Evolutionary conservation across 176 grass and related monocot species (phyloP).

Genomic region (Bonia amplexicaulis): DNA sequence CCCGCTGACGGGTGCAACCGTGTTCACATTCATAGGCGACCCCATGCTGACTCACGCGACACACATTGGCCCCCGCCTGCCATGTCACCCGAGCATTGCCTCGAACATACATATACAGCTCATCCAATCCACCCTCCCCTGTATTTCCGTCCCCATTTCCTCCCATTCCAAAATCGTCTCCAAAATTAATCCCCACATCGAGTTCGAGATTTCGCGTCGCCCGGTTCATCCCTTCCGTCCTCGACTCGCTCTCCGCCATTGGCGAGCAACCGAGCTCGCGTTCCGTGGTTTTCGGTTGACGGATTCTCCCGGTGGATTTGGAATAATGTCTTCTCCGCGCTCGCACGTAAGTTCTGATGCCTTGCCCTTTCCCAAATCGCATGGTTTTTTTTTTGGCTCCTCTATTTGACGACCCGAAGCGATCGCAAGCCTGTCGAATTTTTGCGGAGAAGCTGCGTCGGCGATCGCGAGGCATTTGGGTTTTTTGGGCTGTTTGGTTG

Average conservation of each 20-base stretch:
- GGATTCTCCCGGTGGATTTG: slow-evolving; percentile 33
- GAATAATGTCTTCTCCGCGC: slow-evolving; percentile 28
- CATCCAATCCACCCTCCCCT: not conserved
- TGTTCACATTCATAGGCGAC: not conserved
- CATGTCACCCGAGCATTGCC: slow-evolving; percentile 15
- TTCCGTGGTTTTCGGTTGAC: not conserved
- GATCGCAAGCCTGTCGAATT: slow-evolving; percentile 8
- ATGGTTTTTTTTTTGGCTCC: not conserved
- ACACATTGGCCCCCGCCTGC: not conserved
- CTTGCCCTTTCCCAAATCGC: not conserved
- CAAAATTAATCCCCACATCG: not conserved
- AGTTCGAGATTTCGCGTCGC: not conserved
- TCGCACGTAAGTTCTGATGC: slow-evolving; percentile 47
- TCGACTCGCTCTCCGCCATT: not conserved
- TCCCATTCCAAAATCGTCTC: slow-evolving; percentile 11
- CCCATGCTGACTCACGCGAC: not conserved
- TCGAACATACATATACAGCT: slow-evolving; percentile 7
- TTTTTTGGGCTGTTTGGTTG: not conserved
- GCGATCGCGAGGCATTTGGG: slow-evolving; percentile 33
- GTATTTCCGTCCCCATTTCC: slow-evolving; percentile 4
- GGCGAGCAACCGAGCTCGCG: not conserved
- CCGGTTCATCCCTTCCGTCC: not conserved
- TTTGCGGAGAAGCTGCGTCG: not conserved
- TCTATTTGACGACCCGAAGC: not conserved
- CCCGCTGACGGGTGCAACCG: not conserved